Conservation (phyloP, 1,284 basidiomycete species). For the Cryptococcus maquisensis region DNA sequence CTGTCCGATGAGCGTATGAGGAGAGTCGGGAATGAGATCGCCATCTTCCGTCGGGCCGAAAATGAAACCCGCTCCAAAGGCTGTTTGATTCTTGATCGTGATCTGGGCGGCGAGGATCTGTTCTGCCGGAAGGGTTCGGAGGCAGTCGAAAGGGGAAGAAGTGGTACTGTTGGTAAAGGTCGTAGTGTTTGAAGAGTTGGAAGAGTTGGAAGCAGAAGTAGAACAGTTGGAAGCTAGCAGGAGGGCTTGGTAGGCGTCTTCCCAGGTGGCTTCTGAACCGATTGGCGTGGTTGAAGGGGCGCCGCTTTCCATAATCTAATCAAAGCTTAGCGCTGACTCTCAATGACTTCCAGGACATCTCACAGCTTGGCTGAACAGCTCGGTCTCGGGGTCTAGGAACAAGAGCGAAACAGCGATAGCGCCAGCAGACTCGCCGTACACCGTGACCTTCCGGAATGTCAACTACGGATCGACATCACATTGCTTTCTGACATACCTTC, state of each 20-base stretch:
- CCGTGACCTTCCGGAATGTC: conserved; percentile 27
- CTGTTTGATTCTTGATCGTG: conserved; percentile 8
- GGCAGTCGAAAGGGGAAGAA: conserved; percentile 28
- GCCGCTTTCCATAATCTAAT: conserved; percentile 48
- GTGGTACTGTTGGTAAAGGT: conserved; percentile 10
- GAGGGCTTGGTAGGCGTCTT: conserved; percentile 33
- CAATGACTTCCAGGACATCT: background rate
- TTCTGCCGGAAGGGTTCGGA: conserved; percentile 29
- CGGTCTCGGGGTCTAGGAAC: conserved; percentile 27
- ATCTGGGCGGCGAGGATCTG: conserved; percentile 30
- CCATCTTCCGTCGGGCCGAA: conserved; percentile 42
- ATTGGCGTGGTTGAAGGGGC: conserved; percentile 34
- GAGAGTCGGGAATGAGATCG: conserved; percentile 36
- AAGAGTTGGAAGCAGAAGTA: conserved; percentile 2
- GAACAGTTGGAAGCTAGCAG: conserved; percentile 14
- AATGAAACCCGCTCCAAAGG: background rate
- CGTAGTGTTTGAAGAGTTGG: conserved; percentile 8
- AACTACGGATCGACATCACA: background rate
- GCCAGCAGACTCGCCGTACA: conserved; percentile 47
- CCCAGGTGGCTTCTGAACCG: conserved; percentile 26
- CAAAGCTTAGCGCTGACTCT: background rate
- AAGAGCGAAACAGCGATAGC: conserved; percentile 41
- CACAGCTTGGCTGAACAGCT: conserved; percentile 42
- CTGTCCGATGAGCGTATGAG: conserved; percentile 31
- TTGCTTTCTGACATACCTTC: conserved; percentile 26